Conservation (phyloP, 73 alveolate genomes). For the Paramecium pentaurelia region DNA sequence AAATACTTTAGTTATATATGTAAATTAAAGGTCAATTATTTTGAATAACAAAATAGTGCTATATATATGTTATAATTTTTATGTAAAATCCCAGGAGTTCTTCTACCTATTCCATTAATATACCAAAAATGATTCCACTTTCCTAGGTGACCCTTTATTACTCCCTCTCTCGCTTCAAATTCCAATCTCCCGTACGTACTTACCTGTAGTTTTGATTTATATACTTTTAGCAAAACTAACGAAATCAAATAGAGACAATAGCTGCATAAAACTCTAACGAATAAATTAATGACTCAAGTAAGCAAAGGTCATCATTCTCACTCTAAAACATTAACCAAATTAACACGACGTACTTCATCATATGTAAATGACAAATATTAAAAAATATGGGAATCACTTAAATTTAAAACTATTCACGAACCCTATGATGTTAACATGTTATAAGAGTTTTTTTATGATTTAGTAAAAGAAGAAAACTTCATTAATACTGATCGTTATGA, state of each 20-base stretch:
- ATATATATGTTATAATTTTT: neutral
- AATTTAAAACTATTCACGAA: neutral
- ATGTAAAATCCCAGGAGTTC: conserved; percentile 8
- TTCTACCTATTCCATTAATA: neutral
- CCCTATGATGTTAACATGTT: neutral
- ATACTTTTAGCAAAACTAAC: conserved; percentile 18
- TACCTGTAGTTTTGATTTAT: neutral
- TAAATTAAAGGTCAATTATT: neutral
- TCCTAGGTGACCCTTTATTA: neutral
- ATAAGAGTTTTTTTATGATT: neutral
- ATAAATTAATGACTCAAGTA: neutral
- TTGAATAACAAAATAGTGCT: neutral
- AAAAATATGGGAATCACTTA: neutral
- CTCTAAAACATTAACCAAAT: neutral
- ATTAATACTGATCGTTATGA: neutral
- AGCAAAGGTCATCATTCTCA: neutral
- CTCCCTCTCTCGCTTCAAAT: neutral
- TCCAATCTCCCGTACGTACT: conserved; percentile 25
- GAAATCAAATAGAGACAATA: neutral
- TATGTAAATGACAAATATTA: neutral
- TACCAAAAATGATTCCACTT: conserved; percentile 23
- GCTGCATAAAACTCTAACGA: neutral
- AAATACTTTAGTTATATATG: neutral
- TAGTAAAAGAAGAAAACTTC: neutral
- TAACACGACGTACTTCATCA: neutral